Evolutionary conservation across 1,284 basidiomycete species (phyloP).

Genomic region (Trametes sp.): DNA sequence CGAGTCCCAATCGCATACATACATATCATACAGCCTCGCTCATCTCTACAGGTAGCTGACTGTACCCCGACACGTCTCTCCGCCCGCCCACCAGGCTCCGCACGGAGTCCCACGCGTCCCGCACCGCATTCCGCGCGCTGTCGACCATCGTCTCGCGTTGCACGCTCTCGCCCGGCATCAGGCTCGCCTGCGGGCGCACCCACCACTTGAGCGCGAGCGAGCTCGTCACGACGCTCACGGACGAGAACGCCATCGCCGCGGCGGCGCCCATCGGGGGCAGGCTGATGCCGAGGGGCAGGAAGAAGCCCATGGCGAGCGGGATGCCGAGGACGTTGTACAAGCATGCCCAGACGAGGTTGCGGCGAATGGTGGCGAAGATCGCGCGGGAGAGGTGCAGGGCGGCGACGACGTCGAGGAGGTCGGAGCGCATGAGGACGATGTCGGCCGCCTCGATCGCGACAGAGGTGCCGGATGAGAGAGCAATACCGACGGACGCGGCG

Average conservation of each 20-base stretch:
- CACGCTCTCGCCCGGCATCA: conserved; percentile 68
- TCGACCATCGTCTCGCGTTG: conserved; percentile 52
- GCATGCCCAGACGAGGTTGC: conserved; percentile 93
- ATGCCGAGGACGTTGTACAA: conserved; percentile 95
- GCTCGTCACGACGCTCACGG: conserved; percentile 94
- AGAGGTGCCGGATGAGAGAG: conserved; percentile 93
- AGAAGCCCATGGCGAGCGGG: conserved; percentile 97
- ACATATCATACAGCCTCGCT: conserved; percentile 34
- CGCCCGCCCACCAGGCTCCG: conserved; percentile 51
- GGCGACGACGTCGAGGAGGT: conserved; percentile 96
- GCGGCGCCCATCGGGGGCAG: conserved; percentile 99
- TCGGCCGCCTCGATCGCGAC: conserved; percentile 98
- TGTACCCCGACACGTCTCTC: conserved; percentile 60
- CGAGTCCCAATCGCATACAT: not conserved
- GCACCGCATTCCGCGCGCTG: conserved; percentile 47
- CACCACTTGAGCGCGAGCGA: conserved; percentile 90
- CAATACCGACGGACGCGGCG: conserved; percentile 94
- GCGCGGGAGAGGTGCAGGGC: conserved; percentile 89
- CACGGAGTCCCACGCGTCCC: conserved; percentile 55
- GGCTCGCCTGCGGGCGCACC: conserved; percentile 72
- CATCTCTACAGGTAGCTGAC: conserved; percentile 77
- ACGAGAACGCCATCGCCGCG: conserved; percentile 97
- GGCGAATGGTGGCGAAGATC: conserved; percentile 91
- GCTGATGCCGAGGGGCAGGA: conserved; percentile 91
- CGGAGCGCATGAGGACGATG: conserved; percentile 96